These are phyloP conservation scores for Rubia peregrina DNA, from an alignment of 305 asterid species.

Conservation along the genomic window DNA sequence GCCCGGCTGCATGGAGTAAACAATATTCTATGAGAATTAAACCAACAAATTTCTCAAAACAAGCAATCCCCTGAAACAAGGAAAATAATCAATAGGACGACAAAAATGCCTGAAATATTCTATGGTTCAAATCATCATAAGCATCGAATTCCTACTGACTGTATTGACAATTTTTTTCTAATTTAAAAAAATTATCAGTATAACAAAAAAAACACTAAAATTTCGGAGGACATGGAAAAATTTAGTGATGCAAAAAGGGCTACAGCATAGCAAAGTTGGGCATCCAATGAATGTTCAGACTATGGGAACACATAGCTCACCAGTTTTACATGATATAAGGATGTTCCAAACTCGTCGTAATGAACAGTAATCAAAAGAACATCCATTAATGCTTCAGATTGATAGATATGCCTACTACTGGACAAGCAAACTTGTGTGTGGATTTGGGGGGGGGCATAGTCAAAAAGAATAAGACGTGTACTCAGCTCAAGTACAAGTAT, in stretches of 20 bases:
- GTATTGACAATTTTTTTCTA: neutral
- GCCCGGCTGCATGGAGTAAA: slow-evolving; percentile 40
- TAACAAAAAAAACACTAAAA: neutral
- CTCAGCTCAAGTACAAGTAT: neutral
- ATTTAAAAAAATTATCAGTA: neutral
- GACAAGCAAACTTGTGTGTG: neutral
- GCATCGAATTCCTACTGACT: neutral
- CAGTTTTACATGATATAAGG: neutral
- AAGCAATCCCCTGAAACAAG: neutral
- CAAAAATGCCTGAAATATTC: neutral
- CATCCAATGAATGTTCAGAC: neutral
- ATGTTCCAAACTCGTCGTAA: neutral
- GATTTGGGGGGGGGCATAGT: neutral
- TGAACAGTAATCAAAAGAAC: neutral
- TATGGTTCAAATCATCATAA: neutral
- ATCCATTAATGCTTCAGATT: neutral
- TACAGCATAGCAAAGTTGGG: neutral
- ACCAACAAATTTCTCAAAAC: neutral
- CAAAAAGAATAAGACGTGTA: neutral
- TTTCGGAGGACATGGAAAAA: neutral
- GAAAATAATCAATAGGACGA: too few relatives aligned
- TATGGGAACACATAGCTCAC: neutral
- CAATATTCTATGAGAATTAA: neutral
- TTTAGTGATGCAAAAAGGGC: neutral
- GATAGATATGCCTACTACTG: neutral